Base-by-base conservation (phyloP, 257 asterid genomes). In the Salvia rosmarinus region DNA sequence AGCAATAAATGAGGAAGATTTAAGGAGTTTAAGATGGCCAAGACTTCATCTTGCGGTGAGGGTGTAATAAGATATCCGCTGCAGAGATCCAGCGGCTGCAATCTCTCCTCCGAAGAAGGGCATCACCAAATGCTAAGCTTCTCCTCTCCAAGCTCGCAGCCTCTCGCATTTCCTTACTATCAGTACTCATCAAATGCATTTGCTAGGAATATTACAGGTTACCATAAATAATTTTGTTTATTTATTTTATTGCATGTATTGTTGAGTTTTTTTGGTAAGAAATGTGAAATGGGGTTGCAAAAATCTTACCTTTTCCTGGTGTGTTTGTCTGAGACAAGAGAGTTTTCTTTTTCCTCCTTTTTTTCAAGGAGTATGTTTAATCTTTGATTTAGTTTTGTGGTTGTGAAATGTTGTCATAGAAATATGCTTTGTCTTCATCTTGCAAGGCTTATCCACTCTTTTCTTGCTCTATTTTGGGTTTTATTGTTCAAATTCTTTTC, bases 81-180 rank as follows among this genome's bases (percentile, higher is more conserved):
- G 51, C 81, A 80, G 78, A 89, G 89, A 78, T 84, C 86, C 57
- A 77, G 59, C 64, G 58, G 72, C 61, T n/a, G 43, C 52, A 6
- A 42, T 54, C 46, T 69, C 67, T 63, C 52, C 13, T 63, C 52
- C 4, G n/a, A 59, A 56, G 86, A 84, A 6, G 86, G 79, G 46
- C 85, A 74, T 68, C 92, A 78, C 39, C 98, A 93, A 57, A 94
- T 91, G 99, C 98, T 94, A 61, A 82, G 98, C 79, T 94, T 94
- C 83, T 86, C 99, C 21, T 67, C 90, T 16, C 89, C 94, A 11
- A 82, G 76, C 75, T 47, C 96, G 30, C 90, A 81, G 59, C 54
- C 81, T 66, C 35, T 52, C 16, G 19, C 91, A 64, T 77, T 76
- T 32, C 89, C 94, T 71, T 84, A 77, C 58, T 84, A 77, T 47